Base-by-base conservation (phyloP, 2,329 filamentous ascomycete species). In the Fusarium drepaniforme region DNA sequence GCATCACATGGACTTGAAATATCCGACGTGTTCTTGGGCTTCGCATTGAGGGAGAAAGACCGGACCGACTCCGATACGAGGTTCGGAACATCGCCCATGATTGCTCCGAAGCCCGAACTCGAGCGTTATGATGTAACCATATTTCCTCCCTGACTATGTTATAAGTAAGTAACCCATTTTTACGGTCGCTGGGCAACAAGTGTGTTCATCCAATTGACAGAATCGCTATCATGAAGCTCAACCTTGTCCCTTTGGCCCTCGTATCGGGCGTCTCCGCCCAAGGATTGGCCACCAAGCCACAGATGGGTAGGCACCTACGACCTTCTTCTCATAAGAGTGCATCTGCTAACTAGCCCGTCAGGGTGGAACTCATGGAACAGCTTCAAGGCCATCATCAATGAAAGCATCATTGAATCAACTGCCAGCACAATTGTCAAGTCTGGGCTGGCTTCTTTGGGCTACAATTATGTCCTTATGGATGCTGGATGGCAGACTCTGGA, bases 311-410 rank as follows among this genome's bases (percentile, higher is more conserved):
- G 11, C 33, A 35, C 33, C 33, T 12, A 13, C 33, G 11, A 12
- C 33, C 13, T 13, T 35, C 33, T 35, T 11, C 11, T 30, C 16
- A 30, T 7, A 8, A 4, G 11, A 0, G 1, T 18, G 9, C 5
- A 18, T 30, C 13, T 13, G 40, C 44, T 44, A 30, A 44, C 21
- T 23, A 6, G 18, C 8, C 21, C 18, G 4, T 2, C 12, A 62
- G 59, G 59, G 0, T 62, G 60, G 60, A 63, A 63, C 11, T 63
- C 60, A 37, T 63, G 60, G 60, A 63, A 63, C 3, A 63, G 40
- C 23, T 63, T 46, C 42, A 63, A 63, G 16, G 33, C 25, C 13
- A 49, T 49, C 25, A 63, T 63, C 40, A 35, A 63, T n/a, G 60
- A 46, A 30, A 35, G 28, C 42, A 44, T 63, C 5, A 51, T 63